Evolutionary conservation across 2,329 filamentous ascomycete species (phyloP).

Genomic region (Clarireedia homoeocarpa): DNA sequence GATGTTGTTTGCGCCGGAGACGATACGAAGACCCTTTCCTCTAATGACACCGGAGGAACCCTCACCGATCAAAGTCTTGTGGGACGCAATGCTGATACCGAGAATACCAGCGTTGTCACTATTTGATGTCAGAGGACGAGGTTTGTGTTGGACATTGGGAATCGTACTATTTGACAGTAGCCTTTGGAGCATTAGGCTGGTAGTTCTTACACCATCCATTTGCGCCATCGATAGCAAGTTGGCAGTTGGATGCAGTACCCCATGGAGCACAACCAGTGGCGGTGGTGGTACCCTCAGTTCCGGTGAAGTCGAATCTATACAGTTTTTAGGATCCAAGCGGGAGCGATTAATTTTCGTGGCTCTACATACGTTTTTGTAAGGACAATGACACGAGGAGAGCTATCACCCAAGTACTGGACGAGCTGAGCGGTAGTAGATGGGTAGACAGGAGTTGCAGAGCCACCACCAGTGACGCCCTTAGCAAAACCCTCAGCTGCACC

Average conservation of each 20-base stretch:
- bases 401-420: conserved; percentile 32
- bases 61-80: conserved; percentile 27
- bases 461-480: conserved; percentile 52
- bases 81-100: conserved; percentile 21
- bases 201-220: neutral
- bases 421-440: conserved; percentile 48
- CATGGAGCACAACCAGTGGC: conserved; percentile 20
- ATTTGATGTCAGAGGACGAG: too few relatives aligned
- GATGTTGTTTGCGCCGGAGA: conserved; percentile 21
- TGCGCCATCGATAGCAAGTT: conserved; percentile 44
- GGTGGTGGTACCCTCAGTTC: conserved; percentile 35
- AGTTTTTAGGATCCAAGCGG: too few relatives aligned
- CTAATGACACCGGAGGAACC: conserved; percentile 24
- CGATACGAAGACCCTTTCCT: conserved; percentile 26
- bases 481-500: conserved; percentile 34
- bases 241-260: conserved; percentile 32
- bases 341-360: too few relatives aligned
- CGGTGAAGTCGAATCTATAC: conserved; percentile 38
- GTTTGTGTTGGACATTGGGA: too few relatives aligned
- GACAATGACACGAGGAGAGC: conserved; percentile 39
- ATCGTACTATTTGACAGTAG: conserved; percentile 12
- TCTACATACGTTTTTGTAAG: conserved; percentile 38
- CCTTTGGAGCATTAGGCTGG: neutral
- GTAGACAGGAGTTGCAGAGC: conserved; percentile 44
- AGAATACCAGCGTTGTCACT: conserved; percentile 20